These are phyloP conservation scores for Podospora pseudocomata DNA, from an alignment of 495 filamentous ascomycete genomes.

Conservation along the genomic window DNA sequence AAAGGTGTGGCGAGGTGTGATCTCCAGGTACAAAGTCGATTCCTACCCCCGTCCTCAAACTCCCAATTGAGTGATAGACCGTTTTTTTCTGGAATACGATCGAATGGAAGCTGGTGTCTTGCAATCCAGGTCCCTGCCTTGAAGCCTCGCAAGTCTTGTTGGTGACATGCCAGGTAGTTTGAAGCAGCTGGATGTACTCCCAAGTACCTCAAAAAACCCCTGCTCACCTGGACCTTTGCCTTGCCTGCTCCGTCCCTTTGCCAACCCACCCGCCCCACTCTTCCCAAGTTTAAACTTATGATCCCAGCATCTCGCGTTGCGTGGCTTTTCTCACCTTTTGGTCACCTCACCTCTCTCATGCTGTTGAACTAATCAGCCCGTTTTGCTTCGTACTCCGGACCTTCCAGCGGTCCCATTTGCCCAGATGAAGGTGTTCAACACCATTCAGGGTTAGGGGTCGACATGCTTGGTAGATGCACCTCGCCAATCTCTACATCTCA, in stretches of 20 bases:
- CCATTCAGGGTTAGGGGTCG: too few species aligned
- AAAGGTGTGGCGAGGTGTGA: not conserved
- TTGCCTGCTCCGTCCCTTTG: too few species aligned
- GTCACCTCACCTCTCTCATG: not conserved
- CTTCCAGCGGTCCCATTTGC: too few species aligned
- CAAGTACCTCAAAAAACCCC: not conserved
- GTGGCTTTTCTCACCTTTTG: not conserved
- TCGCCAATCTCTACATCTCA: too few species aligned
- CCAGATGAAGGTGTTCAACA: too few species aligned
- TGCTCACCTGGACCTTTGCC: not conserved
- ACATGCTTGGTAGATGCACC: too few species aligned
- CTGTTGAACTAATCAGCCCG: not conserved
- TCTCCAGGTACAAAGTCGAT: too few species aligned
- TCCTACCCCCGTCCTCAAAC: too few species aligned
- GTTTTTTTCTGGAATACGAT: not conserved
- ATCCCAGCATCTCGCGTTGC: not conserved
- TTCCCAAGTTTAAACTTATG: not conserved
- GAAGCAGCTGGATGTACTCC: not conserved
- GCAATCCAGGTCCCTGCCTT: not conserved
- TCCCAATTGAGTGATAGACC: too few species aligned
- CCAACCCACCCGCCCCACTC: not conserved
- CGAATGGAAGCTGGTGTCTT: not conserved
- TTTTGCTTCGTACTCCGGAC: not conserved
- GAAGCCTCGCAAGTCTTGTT: not conserved
- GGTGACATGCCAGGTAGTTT: not conserved